Conservation (phyloP, 805 yeast genomes). For the Wickerhamiella vanderwaltii region DNA sequence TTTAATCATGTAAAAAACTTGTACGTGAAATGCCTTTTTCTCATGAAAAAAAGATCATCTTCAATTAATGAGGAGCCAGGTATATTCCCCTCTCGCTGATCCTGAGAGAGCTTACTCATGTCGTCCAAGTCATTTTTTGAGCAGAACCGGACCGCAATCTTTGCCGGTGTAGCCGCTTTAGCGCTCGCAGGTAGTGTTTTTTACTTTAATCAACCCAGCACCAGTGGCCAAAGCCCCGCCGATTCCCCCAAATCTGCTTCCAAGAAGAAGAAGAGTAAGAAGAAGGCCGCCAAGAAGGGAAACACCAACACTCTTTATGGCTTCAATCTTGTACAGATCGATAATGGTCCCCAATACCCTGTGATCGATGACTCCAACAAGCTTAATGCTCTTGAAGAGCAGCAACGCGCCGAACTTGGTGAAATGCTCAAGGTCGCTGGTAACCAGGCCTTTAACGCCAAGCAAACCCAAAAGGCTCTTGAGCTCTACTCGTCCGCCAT, state of each 20-base stretch:
- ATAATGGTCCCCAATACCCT: constrained; percentile 27
- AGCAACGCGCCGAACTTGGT: constrained; percentile 41
- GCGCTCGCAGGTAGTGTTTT: constrained; percentile 54
- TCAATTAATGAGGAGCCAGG: too few relatives aligned
- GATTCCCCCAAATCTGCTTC: constrained; percentile 17
- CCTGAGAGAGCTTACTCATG: too few relatives aligned
- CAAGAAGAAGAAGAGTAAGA: constrained; percentile 39
- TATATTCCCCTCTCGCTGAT: too few relatives aligned
- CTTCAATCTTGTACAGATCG: constrained; percentile 19
- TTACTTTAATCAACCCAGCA: constrained; percentile 28
- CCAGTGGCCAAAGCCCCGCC: constrained; percentile 3
- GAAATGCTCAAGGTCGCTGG: constrained; percentile 79
- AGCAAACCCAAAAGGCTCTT: constrained; percentile 65
- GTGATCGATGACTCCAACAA: constrained; percentile 23
- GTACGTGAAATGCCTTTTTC: too few relatives aligned
- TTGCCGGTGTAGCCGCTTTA: constrained; percentile 51
- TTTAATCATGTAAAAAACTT: too few relatives aligned
- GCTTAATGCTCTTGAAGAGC: constrained; percentile 19
- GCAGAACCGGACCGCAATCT: constrained; percentile 49
- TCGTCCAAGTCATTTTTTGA: constrained; percentile 28
- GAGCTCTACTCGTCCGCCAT: constrained; percentile 71
- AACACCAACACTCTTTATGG: constrained; percentile 19
- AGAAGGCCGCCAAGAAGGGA: constrained; percentile 26
- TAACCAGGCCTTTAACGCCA: constrained; percentile 59
- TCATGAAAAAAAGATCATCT: too few relatives aligned